Conservation (phyloP, 768 basidiomycete species). For the Panellus pusillus region DNA sequence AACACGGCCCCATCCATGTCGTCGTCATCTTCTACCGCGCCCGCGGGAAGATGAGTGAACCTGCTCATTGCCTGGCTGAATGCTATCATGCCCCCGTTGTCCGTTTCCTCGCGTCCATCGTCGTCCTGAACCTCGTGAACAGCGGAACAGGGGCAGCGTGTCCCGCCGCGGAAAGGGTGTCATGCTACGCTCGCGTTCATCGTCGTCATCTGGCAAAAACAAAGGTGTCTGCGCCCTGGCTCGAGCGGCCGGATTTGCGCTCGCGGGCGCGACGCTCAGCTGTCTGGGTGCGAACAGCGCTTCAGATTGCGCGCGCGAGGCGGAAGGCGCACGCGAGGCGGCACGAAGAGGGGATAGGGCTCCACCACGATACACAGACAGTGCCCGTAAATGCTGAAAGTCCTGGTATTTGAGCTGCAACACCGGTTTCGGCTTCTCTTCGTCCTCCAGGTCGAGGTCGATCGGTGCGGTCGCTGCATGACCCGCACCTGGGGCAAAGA, state of each 20-base stretch:
- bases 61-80: slow-evolving; percentile 74
- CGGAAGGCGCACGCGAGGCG: slow-evolving; percentile 32
- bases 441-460: slow-evolving; percentile 57
- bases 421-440: slow-evolving; percentile 70
- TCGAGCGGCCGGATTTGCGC: slow-evolving; percentile 25
- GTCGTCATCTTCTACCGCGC: slow-evolving; percentile 70
- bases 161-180: slow-evolving; percentile 29
- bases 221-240: slow-evolving; percentile 58
- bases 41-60: slow-evolving; percentile 55
- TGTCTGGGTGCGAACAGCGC: slow-evolving; percentile 26
- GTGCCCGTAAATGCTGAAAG: slow-evolving; percentile 66
- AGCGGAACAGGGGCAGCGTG: slow-evolving; percentile 42
- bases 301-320: slow-evolving; percentile 31
- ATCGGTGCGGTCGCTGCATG: slow-evolving; percentile 28
- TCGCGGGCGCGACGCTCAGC: slow-evolving; percentile 34
- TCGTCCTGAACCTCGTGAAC: slow-evolving; percentile 35
- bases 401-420: slow-evolving; percentile 68
- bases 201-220: slow-evolving; percentile 67
- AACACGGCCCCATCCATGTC: slow-evolving; percentile 73
- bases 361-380: slow-evolving; percentile 84
- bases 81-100: slow-evolving; percentile 60
- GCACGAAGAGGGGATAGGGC: slow-evolving; percentile 63
- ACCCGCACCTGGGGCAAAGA: slow-evolving; percentile 2
- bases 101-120: slow-evolving; percentile 32
- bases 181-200: slow-evolving; percentile 40